A percentile compares a stretch with the other conserved stretches of the same genome.
Evolutionary conservation across 148 eudicot species (phyloP).

Genomic region (Suaeda aralocaspica): DNA sequence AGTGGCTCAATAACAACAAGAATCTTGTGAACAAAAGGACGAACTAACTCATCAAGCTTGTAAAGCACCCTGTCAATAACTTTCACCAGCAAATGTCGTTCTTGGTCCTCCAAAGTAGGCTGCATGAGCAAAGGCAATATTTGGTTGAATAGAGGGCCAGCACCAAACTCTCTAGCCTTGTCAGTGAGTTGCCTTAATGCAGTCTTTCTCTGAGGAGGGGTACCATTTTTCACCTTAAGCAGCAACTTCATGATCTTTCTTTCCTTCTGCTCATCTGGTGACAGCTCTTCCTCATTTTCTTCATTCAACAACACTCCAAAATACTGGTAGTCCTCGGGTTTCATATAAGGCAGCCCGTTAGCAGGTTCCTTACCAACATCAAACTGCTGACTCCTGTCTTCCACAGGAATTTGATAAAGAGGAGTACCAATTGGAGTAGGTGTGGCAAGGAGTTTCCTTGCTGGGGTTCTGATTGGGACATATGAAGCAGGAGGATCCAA

Average conservation of each 20-base stretch:
- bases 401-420: constrained; percentile 61
- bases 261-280: constrained; percentile 92
- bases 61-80: constrained; percentile 92
- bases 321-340: constrained; percentile 76
- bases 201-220: constrained; percentile 97
- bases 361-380: constrained; percentile 81
- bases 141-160: constrained; percentile 83
- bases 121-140: constrained; percentile 96
- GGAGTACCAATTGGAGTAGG: constrained; percentile 92
- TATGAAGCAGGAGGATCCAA: constrained; percentile 68
- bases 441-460: constrained; percentile 80
- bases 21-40: constrained; percentile 93
- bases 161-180: constrained; percentile 93
- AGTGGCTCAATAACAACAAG: constrained; percentile 94
- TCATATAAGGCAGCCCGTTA: constrained; percentile 82
- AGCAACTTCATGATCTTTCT: constrained; percentile 87
- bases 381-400: constrained; percentile 68
- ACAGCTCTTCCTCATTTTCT: constrained; percentile 76
- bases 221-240: constrained; percentile 93
- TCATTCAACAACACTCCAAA: constrained; percentile 74
- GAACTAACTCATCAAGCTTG: constrained; percentile 90
- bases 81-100: constrained; percentile 90
- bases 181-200: constrained; percentile 92
- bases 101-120: constrained; percentile 94
- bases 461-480: constrained; percentile 77